Conservation (phyloP, 192 early-diverging fungal species). For the Lobosporangium transversale region DNA sequence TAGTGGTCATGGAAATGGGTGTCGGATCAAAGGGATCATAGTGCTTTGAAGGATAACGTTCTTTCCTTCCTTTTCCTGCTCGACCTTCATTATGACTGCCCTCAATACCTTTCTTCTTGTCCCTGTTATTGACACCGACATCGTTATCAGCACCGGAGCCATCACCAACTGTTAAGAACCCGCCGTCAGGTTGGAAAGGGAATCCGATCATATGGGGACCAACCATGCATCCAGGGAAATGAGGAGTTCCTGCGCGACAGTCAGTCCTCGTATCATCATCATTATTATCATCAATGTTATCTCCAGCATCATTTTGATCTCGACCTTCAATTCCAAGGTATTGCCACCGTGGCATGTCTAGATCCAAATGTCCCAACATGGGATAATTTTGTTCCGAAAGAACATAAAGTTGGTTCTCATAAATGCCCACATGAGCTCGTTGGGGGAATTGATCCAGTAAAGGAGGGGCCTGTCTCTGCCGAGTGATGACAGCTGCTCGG, state of each 20-base stretch:
- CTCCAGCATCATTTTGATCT: constrained; percentile 2
- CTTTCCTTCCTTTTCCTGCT: not conserved
- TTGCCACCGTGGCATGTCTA: not conserved
- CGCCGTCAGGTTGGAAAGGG: constrained; percentile 9
- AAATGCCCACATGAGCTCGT: constrained; percentile 25
- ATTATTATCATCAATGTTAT: not conserved
- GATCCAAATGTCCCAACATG: constrained; percentile 1
- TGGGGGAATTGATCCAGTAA: not conserved
- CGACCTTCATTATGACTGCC: not conserved
- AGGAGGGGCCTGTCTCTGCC: constrained; percentile 4
- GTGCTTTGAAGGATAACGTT: not conserved
- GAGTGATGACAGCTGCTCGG: not conserved
- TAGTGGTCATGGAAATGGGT: constrained; percentile 30
- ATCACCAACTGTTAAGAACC: constrained; percentile 9
- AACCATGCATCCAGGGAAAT: constrained; percentile 23
- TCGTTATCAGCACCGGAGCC: not conserved
- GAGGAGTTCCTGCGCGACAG: constrained; percentile 11
- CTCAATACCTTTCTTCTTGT: not conserved
- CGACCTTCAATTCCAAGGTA: constrained; percentile 18
- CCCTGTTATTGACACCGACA: too few relatives aligned
- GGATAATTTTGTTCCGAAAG: constrained; percentile 40
- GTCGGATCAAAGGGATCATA: constrained; percentile 12
- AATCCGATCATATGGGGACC: constrained; percentile 22
- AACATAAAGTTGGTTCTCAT: constrained; percentile 29
- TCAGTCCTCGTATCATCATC: not conserved